Evolutionary conservation across 495 filamentous ascomycete genomes (phyloP).

Genomic region (Rostrohypoxylon terebratum): DNA sequence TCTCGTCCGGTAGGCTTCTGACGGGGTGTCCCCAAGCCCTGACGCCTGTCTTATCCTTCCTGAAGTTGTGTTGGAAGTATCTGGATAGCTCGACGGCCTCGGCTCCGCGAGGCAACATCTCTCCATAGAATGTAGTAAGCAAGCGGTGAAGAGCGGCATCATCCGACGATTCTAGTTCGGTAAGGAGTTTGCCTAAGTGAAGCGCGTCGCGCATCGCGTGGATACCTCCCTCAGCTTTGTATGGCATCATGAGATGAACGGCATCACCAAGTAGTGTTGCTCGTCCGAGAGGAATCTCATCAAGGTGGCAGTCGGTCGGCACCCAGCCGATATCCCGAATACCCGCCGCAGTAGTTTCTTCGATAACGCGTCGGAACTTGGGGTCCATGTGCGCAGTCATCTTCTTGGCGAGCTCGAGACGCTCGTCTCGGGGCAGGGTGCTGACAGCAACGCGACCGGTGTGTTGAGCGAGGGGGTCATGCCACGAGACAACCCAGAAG

Average conservation of each 20-base stretch:
- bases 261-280: slow-evolving; percentile 63
- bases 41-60: slow-evolving; percentile 35
- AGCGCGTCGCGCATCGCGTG: slow-evolving; percentile 44
- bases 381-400: slow-evolving; percentile 40
- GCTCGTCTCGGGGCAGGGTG: slow-evolving; percentile 23
- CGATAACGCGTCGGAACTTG: slow-evolving; percentile 38
- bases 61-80: slow-evolving; percentile 36
- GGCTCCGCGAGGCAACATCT: slow-evolving; percentile 41
- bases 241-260: slow-evolving; percentile 69
- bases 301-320: slow-evolving; percentile 43
- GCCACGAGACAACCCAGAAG: slow-evolving; percentile 47
- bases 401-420: slow-evolving; percentile 38
- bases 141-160: slow-evolving; percentile 34
- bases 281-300: slow-evolving; percentile 50
- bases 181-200: slow-evolving; percentile 28
- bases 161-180: slow-evolving; percentile 31
- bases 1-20: slow-evolving; percentile 41
- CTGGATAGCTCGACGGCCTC: slow-evolving; percentile 33
- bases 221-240: slow-evolving; percentile 42
- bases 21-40: slow-evolving; percentile 38
- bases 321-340: slow-evolving; percentile 40
- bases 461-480: slow-evolving; percentile 39
- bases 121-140: slow-evolving; percentile 38
- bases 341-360: slow-evolving; percentile 35
- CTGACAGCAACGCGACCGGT: slow-evolving; percentile 29